Evolutionary conservation across 1,284 basidiomycete genomes (phyloP), one percentile per base, ranked within the genome.

Genomic region (Cryptococcus sp.): DNA sequence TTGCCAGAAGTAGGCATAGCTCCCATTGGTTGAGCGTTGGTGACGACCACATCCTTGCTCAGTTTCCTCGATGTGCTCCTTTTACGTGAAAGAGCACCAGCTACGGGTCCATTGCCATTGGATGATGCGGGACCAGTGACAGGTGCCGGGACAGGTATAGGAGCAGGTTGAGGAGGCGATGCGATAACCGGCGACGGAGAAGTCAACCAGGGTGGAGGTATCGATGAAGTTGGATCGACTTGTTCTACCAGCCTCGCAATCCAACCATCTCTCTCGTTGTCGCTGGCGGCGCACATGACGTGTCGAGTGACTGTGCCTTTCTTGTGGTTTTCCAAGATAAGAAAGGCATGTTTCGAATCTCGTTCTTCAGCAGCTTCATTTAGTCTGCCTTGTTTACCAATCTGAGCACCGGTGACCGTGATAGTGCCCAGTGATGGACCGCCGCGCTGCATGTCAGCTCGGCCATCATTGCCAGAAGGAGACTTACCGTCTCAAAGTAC

Each of bases 281-380:
- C 94, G 68, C 88, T 97, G 74, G 96, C 91, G 0, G 94, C 94
- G 66, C 94, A 98, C 3, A 98, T 78, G 28, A 98, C 92, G 70
- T 98, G 94, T 21, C 90, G 81, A 47, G 86, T 82, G 58, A 83
- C 83, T 46, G 85, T 82, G 4, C 86, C 69, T 43, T 81, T 82
- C 13, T 85, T 85, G 2, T 81, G 82, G 50, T 83, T 84, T 73
- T 97, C 92, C 56, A 98, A 89, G 66, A 98, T 91, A 53, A 98
- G 82, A 77, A 98, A 98, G 0, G 94, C 94, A 67, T 98, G 94
- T 23, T 92, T 83, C 63, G 94, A 96, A 58, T 96, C 88, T 66
- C 89, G 90, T 65, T 96, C 92, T 54, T 93, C 90, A 51, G 55
- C 80, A 73, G 54, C 71, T 61, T 72, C 72, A 66, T 73, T 78